Conservation (phyloP, 2,329 filamentous ascomycete genomes). For the Xylaria sp. region DNA sequence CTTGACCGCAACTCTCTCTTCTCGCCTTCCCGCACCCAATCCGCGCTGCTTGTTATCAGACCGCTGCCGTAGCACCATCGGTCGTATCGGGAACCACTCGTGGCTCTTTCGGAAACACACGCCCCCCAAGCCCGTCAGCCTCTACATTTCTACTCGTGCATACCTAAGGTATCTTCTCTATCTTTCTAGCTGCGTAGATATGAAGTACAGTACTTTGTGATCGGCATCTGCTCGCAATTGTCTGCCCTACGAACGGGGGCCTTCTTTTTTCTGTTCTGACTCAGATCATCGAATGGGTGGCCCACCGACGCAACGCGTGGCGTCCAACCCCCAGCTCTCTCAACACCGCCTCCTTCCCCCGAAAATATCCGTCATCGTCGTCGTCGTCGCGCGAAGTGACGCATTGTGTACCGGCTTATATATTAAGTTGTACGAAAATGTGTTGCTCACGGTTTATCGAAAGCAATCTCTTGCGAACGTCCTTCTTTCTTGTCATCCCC, state of each 20-base stretch:
- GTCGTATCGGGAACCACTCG: slow-evolving; percentile 24
- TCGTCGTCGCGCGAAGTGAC: slow-evolving; percentile 7
- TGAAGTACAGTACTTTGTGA: neutral
- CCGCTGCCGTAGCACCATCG: slow-evolving; percentile 19
- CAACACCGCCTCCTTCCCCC: slow-evolving; percentile 21
- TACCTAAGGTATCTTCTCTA: too few relatives aligned
- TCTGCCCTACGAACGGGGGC: slow-evolving; percentile 15
- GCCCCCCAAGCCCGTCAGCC: too few relatives aligned
- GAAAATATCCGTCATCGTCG: neutral
- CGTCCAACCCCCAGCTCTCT: neutral
- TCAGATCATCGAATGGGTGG: slow-evolving; percentile 20
- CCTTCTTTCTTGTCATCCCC: neutral
- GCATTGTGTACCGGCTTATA: neutral
- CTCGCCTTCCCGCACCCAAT: slow-evolving; percentile 25
- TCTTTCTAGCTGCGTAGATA: neutral
- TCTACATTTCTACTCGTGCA: too few relatives aligned
- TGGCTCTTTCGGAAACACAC: neutral
- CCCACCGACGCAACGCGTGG: slow-evolving; percentile 15
- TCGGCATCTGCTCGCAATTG: slow-evolving; percentile 26
- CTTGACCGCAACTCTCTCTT: slow-evolving; percentile 23
- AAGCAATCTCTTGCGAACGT: slow-evolving; percentile 8
- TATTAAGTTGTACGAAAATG: slow-evolving; percentile 9
- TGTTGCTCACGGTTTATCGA: neutral
- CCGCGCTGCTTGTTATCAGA: slow-evolving; percentile 19
- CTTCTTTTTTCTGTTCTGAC: slow-evolving; percentile 18